Base-by-base conservation (phyloP, 2,329 filamentous ascomycete genomes). In the Aspergillus quadricinctus region DNA sequence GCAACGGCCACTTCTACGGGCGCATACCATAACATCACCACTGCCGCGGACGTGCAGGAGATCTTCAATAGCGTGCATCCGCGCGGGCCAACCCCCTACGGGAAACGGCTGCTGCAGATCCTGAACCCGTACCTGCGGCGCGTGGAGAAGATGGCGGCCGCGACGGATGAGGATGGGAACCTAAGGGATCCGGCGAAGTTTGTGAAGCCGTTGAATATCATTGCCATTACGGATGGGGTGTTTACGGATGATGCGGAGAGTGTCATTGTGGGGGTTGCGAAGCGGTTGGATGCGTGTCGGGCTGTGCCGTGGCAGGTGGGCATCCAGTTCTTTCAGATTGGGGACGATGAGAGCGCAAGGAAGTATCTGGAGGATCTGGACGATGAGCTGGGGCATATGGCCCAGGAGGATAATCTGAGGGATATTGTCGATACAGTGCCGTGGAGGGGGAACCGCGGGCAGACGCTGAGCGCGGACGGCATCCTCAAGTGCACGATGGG, bases 301-400 rank as follows among this genome's bases (percentile, higher is more conserved):
- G 74, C 52, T 71, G 88, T 88, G 3, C 81, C 86, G 0, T 89
- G 89, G 79, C 94, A 97, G 76, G 79, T 97, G 8, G 93, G 93
- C 35, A 85, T 97, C 55, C 93, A 97, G 72, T 97, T 97, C 78
- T 96, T 97, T 79, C 93, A 97, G 75, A 89, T 97, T 48, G 93
- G 94, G 55, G 81, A 83, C 50, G 90, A 96, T 64, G 68, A 75
- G 0, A 77, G 73, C 0, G 93, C 92, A 0, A 79, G 80, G 1
- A 74, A 80, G 62, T 85, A 88, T 54, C 78, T 97, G 41, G 77
- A 82, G 63, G 80, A 86, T 49, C 79, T 97, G 7, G 93, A 97
- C 68, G 89, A 97, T 70, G 82, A 82, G 3, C 75, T 94, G 37
- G 77, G 45, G 67, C 83, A n/a, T 76, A 79, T 27, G 76, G 80